A percentile compares a stretch with the other conserved stretches of the same genome.
Evolutionary conservation across 202 grass and related monocot species (phyloP).

Genomic region (Bolboschoenoplectus hybrid): DNA sequence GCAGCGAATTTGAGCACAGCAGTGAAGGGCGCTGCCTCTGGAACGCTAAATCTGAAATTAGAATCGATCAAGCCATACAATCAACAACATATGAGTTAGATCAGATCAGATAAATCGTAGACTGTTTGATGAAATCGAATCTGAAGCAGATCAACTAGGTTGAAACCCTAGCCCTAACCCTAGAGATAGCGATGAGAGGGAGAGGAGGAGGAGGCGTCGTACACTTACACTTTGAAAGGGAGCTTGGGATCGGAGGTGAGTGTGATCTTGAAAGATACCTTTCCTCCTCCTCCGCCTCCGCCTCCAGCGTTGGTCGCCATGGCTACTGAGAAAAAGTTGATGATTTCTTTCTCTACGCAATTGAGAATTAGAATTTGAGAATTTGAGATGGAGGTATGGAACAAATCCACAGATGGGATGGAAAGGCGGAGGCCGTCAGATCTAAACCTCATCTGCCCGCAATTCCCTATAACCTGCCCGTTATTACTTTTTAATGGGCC

Average conservation of each 20-base stretch:
- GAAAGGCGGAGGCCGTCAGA: too few species aligned
- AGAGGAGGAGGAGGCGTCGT: constrained; percentile 15
- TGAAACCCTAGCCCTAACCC: background rate
- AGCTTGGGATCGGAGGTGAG: constrained; percentile 99
- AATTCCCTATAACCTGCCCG: too few species aligned
- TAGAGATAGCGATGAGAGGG: constrained; percentile 24
- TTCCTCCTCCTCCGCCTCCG: constrained; percentile 54
- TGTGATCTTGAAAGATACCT: constrained; percentile 96
- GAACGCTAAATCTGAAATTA: constrained; percentile 89
- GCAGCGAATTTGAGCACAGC: constrained; percentile 98
- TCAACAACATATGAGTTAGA: background rate
- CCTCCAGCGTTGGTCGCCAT: constrained; percentile 41
- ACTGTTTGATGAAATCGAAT: constrained; percentile 4
- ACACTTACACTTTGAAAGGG: constrained; percentile 88
- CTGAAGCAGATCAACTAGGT: background rate
- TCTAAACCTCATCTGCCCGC: too few species aligned
- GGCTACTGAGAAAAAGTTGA: background rate
- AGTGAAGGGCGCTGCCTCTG: constrained; percentile 95
- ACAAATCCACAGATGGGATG: too few species aligned
- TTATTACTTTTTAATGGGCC: too few species aligned
- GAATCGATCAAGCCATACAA: background rate
- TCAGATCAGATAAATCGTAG: background rate
- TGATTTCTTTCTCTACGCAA: too few species aligned
- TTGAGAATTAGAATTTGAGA: too few species aligned
- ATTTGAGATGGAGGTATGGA: too few species aligned